Percentiles rank a stretch among this genome's conserved stretches.
Evolutionary conservation across 1,139 yeast species (phyloP).

Genomic region (Geotrichum siamense): DNA sequence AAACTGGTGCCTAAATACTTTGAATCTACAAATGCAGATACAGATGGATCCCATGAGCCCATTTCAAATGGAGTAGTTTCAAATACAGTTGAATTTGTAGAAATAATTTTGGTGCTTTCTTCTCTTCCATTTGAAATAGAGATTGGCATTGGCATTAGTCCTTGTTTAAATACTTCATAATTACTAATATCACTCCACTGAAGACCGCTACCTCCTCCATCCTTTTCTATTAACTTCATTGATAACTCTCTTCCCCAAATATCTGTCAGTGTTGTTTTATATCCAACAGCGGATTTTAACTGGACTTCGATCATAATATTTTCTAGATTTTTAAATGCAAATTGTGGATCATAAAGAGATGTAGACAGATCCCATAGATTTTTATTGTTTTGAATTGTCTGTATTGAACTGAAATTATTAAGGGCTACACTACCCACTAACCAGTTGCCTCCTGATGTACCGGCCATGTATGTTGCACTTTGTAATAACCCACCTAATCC

Average conservation of each 20-base stretch:
- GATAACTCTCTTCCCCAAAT: slow-evolving; percentile 87
- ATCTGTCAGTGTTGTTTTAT: slow-evolving; percentile 45
- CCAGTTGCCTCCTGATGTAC: slow-evolving; percentile 84
- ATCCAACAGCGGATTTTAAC: neutral
- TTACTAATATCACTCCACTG: slow-evolving; percentile 59
- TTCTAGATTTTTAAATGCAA: neutral
- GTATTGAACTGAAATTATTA: slow-evolving; percentile 51
- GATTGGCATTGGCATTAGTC: slow-evolving; percentile 82
- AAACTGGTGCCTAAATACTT: slow-evolving; percentile 67
- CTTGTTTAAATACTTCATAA: slow-evolving; percentile 47
- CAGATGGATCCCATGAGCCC: slow-evolving; percentile 83
- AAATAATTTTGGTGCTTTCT: slow-evolving; percentile 46
- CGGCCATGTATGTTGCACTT: slow-evolving; percentile 64
- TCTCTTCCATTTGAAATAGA: slow-evolving; percentile 81
- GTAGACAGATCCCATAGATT: neutral
- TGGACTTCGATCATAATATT: neutral
- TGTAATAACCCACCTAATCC: slow-evolving; percentile 68
- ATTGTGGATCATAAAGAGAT: neutral
- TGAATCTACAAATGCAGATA: slow-evolving; percentile 62
- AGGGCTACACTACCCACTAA: slow-evolving; percentile 67
- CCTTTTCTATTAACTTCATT: slow-evolving; percentile 57
- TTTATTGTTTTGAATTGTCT: neutral
- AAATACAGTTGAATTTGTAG: slow-evolving; percentile 67
- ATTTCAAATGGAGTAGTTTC: slow-evolving; percentile 77
- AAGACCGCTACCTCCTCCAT: slow-evolving; percentile 55